Conservation (phyloP, 2,329 filamentous ascomycete genomes). For the Xylaria sp. region DNA sequence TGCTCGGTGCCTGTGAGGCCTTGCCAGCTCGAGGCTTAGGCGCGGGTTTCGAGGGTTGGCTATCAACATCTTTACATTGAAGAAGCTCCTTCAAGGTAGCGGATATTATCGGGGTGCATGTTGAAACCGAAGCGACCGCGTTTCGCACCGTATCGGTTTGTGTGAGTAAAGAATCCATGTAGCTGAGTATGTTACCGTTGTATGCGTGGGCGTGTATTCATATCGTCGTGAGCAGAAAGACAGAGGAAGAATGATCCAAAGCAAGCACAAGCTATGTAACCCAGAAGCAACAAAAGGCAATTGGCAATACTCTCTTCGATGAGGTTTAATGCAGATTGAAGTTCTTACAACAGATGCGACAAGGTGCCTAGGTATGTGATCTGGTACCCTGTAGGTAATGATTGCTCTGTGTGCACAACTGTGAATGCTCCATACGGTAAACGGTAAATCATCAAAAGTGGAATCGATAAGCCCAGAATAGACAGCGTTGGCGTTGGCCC, state of each 20-base stretch:
- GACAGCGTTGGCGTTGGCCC: background rate
- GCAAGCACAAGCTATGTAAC: constrained; percentile 16
- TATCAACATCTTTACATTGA: constrained; percentile 32
- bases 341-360: background rate
- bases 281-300: constrained; percentile 18
- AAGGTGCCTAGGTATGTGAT: background rate
- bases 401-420: background rate
- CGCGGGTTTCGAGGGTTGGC: constrained; percentile 34
- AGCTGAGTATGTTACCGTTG: constrained; percentile 18
- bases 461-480: background rate
- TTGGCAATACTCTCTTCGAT: constrained; percentile 15
- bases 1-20: constrained; percentile 28
- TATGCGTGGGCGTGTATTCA: constrained; percentile 32
- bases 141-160: constrained; percentile 56
- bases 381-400: background rate
- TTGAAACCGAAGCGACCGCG: constrained; percentile 55
- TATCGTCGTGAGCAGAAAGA: constrained; percentile 31
- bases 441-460: background rate
- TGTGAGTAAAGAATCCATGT: constrained; percentile 48
- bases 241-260: constrained; percentile 26
- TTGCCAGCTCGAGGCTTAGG: constrained; percentile 38
- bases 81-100: constrained; percentile 53
- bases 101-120: constrained; percentile 55
- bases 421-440: background rate
- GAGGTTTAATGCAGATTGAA: background rate